Evolutionary conservation across 2,329 filamentous ascomycete genomes (phyloP), one percentile per base, ranked within the genome.

Genomic region (Leptographium procerum): DNA sequence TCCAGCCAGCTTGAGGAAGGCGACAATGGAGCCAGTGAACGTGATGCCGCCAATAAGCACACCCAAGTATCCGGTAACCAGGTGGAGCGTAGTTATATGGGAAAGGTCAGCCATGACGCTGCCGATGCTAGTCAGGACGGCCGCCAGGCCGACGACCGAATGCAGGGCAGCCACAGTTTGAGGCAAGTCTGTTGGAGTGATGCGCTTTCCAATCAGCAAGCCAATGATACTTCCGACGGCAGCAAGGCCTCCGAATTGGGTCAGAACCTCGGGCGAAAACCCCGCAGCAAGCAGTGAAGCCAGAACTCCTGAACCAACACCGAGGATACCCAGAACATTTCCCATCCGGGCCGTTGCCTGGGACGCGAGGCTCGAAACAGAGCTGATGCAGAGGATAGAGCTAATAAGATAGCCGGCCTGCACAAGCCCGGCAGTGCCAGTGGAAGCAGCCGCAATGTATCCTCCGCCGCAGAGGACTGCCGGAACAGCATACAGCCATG

Each of bases 151-250:
- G 34, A 96, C 91, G 9, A 96, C 90, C 0, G 89, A 95, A 72
- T 95, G 91, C 33, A 96, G 76, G 0, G 90, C 90, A 24, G 90
- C 91, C 2, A 95, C 90, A 0, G 89, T 95, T 69, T 96, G 90
- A 0, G 91, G 91, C 2, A 96, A 81, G 57, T 90, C 88, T 0
- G 90, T 95, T 0, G 91, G 88, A 0, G 89, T 95, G 64, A 95
- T 95, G 14, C 89, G 83, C 65, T 89, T 87, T 50, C 90, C 91
- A 62, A 96, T 92, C 28, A 91, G 68, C 55, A 89, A 80, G 34
- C 88, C 85, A 68, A 67, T 26, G 11, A 92, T 68, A 57, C 83
- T 80, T 59, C 91, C 91, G 11, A 88, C 69, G 10, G 84, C 80
- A 26, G 89, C 90, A 26, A 95, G 82, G 13, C 76, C 81, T n/a